Evolutionary conservation across 306 rosid genomes (phyloP).

Genomic region (Sphenostylis stenocarpa): DNA sequence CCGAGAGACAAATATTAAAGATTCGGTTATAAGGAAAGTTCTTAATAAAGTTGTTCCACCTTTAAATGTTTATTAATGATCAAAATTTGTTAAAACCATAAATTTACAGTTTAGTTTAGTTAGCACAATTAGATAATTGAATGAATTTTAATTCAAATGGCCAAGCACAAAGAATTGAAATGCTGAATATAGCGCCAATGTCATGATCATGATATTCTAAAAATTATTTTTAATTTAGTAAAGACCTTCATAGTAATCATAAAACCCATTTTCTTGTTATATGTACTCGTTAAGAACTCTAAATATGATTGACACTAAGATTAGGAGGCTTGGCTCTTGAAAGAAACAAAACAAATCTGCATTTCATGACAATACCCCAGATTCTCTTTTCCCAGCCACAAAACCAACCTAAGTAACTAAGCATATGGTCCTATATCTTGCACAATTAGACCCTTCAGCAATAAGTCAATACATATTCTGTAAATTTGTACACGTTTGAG

Average conservation of each 20-base stretch:
- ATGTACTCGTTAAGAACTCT: background rate
- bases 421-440: background rate
- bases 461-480: background rate
- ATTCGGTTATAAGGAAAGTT: too few species aligned
- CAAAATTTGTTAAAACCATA: conserved; percentile 80
- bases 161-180: background rate
- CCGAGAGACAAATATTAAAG: too few species aligned
- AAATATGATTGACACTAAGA: background rate
- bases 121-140: conserved; percentile 9
- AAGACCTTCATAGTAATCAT: background rate
- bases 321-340: background rate
- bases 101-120: background rate
- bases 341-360: background rate
- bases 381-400: background rate
- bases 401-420: background rate
- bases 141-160: conserved; percentile 17
- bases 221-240: background rate
- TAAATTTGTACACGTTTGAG: background rate
- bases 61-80: too few species aligned
- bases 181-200: background rate
- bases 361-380: background rate
- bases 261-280: background rate
- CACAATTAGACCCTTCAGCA: background rate
- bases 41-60: too few species aligned
- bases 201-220: background rate